Evolutionary conservation across 306 rosid species (phyloP), one percentile per base, ranked within the genome.

Genomic region (Trifolium repens): DNA sequence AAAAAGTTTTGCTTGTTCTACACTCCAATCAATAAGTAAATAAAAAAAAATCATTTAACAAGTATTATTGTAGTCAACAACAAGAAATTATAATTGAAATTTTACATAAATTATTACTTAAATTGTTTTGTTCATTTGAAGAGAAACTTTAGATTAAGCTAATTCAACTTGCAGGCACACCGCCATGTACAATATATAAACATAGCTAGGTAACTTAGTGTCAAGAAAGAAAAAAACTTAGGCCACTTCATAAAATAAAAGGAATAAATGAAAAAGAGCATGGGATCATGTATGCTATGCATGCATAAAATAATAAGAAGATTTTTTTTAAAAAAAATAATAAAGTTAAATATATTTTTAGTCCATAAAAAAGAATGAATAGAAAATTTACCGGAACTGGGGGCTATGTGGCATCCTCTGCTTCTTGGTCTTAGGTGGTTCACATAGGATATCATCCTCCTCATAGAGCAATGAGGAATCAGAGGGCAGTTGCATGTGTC

Each of bases 371-470:
- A 55, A 55, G 1, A 58, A 15, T 15, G 65, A 61, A 32, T 14
- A 32, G 19, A 32, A 14, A 7, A 6, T 68, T 83, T 71, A 94
- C 98, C 96, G 67, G 75, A 87, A 87, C 35, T 90, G 90, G 30
- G 85, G 83, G 81, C 84, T 77, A 13, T 80, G 98, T 0, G 98
- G 98, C 67, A 94, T 50, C 47, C 57, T 82, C 57, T 84, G 88
- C 85, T 88, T 89, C 85, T 84, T 84, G 82, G 80, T 79, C 72
- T 54, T 71, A 15, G 4, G 44, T 26, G 76, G 79, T 0, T 87
- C 86, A 1, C 26, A 15, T 61, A 30, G 7, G 10, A 35, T 0
- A 19, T 61, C 13, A 19, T 85, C 89, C 9, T 83, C 71, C 40
- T 81, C 35, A 69, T 77, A 94, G 34, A 94, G 75, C 50, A 77